These are phyloP conservation scores for Pisolithus tinctorius DNA, from an alignment of 768 basidiomycete species.

Conservation along the genomic window DNA sequence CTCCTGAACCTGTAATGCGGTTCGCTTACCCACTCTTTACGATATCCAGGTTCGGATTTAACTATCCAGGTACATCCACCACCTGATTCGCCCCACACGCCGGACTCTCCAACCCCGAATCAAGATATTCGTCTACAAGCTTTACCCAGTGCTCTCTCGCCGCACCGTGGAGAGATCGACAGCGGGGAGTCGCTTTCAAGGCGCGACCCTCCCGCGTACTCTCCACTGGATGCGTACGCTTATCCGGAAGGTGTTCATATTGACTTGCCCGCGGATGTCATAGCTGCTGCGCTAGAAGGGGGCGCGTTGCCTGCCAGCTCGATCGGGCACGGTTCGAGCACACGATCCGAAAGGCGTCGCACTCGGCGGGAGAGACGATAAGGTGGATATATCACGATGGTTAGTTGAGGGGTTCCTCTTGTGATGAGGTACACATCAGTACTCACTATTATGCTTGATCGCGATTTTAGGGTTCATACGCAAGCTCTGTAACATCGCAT, in stretches of 20 bases:
- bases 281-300: slow-evolving; percentile 82
- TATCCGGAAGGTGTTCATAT: slow-evolving; percentile 89
- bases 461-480: not conserved
- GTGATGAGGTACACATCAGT: no score
- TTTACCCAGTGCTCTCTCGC: slow-evolving; percentile 31
- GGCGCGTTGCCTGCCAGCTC: slow-evolving; percentile 52
- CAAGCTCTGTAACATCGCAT: slow-evolving; percentile 5
- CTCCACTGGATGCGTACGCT: slow-evolving; percentile 78
- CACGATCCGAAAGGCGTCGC: slow-evolving; percentile 51
- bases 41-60: slow-evolving; percentile 61
- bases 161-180: slow-evolving; percentile 8
- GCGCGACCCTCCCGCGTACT: slow-evolving; percentile 80
- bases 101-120: slow-evolving; percentile 83
- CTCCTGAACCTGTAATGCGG: slow-evolving; percentile 59
- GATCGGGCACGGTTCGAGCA: slow-evolving; percentile 43
- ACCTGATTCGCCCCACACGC: slow-evolving; percentile 72
- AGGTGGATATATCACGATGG: slow-evolving; percentile 8
- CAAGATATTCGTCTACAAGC: slow-evolving; percentile 78
- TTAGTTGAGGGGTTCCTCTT: slow-evolving; percentile 4
- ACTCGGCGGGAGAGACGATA: slow-evolving; percentile 43
- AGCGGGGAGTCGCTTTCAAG: slow-evolving; percentile 33
- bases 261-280: slow-evolving; percentile 88
- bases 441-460: no score
- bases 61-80: slow-evolving; percentile 68
- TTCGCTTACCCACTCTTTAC: slow-evolving; percentile 59